Evolutionary conservation across 805 yeast species (phyloP).

Genomic region (Yarrowia deformans): DNA sequence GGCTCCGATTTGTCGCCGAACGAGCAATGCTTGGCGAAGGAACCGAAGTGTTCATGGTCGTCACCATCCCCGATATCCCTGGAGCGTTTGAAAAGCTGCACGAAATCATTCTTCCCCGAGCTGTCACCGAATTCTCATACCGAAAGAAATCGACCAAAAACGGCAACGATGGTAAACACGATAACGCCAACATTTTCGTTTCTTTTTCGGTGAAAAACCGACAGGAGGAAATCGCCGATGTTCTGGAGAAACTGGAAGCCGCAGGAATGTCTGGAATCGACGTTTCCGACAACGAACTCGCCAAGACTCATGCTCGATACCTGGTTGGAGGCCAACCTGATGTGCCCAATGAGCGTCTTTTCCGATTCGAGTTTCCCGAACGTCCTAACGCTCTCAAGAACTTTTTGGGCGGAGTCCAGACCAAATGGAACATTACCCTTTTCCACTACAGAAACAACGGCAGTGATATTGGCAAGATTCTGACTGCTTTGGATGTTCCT

Average conservation of each 20-base stretch:
- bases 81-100: conserved; percentile 87
- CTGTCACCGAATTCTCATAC: conserved; percentile 93
- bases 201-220: conserved; percentile 83
- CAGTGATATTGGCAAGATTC: conserved; percentile 88
- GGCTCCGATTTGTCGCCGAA: conserved; percentile 94
- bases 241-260: conserved; percentile 64
- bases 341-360: conserved; percentile 76
- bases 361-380: conserved; percentile 94
- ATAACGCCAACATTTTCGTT: conserved; percentile 78
- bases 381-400: conserved; percentile 92
- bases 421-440: conserved; percentile 88
- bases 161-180: conserved; percentile 44
- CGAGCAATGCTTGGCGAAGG: conserved; percentile 99
- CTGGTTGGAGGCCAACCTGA: conserved; percentile 89
- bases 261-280: conserved; percentile 79
- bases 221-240: conserved; percentile 71
- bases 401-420: conserved; percentile 73
- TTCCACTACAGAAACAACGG: conserved; percentile 99
- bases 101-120: conserved; percentile 80
- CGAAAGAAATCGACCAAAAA: conserved; percentile 59
- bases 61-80: conserved; percentile 89
- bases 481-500: conserved; percentile 90
- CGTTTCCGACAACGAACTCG: conserved; percentile 90
- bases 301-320: conserved; percentile 95
- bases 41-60: conserved; percentile 88